phyloP scores from a whole-genome alignment of 2,329 filamentous ascomycete genomes.

The Sporothrix mexicana region DNA sequence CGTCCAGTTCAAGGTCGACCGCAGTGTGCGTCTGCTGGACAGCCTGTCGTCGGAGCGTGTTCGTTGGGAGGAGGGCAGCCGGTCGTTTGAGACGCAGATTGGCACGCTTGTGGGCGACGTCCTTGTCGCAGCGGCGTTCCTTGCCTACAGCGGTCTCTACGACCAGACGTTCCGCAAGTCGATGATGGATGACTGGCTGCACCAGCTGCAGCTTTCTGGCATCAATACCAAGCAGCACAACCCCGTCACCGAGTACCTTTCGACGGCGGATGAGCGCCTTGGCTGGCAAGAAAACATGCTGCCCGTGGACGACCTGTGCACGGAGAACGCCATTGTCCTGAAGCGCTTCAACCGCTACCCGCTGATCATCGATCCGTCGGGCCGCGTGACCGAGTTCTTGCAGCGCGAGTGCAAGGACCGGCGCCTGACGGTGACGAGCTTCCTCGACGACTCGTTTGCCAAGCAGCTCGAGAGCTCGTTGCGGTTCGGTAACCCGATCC shows the following conservation, averaged over 20 bases:
- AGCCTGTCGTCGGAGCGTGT: slow-evolving; percentile 91
- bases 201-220: slow-evolving; percentile 91
- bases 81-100: slow-evolving; percentile 97
- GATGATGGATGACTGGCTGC: slow-evolving; percentile 97
- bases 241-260: slow-evolving; percentile 93
- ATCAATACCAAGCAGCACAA: slow-evolving; percentile 93
- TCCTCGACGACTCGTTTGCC: slow-evolving; percentile 96
- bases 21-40: slow-evolving; percentile 91
- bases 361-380: slow-evolving; percentile 96
- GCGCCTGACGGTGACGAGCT: slow-evolving; percentile 94
- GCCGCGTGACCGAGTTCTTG: slow-evolving; percentile 90
- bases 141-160: slow-evolving; percentile 95
- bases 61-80: slow-evolving; percentile 96
- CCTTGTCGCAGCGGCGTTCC: slow-evolving; percentile 92
- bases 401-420: slow-evolving; percentile 87
- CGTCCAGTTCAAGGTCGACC: slow-evolving; percentile 97
- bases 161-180: slow-evolving; percentile 97
- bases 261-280: slow-evolving; percentile 91
- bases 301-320: slow-evolving; percentile 96
- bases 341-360: slow-evolving; percentile 99
- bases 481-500: slow-evolving; percentile 96
- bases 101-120: slow-evolving; percentile 95
- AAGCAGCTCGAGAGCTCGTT: slow-evolving; percentile 97
- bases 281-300: slow-evolving; percentile 93
- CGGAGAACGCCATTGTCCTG: slow-evolving; percentile 96